These are phyloP conservation scores for Chaetomium cochliodes DNA, from an alignment of 495 filamentous ascomycete genomes.

Conservation along the genomic window DNA sequence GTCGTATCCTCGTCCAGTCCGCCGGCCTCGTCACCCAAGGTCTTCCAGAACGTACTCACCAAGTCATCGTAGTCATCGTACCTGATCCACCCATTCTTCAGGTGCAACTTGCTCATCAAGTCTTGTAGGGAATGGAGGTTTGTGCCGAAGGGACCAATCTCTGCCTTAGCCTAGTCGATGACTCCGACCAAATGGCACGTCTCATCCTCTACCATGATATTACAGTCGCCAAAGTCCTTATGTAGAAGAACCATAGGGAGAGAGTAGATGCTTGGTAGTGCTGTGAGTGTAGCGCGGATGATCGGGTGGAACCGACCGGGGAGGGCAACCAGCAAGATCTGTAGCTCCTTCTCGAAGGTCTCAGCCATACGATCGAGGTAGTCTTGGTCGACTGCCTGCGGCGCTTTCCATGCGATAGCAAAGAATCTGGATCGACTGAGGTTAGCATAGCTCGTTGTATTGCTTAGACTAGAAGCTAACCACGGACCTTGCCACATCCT, in stretches of 20 bases:
- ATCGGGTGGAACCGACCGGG: conserved; percentile 41
- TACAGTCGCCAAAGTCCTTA: conserved; percentile 39
- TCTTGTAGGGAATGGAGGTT: conserved; percentile 42
- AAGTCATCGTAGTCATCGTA: conserved; percentile 40
- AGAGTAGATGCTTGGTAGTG: conserved; percentile 37
- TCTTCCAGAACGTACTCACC: conserved; percentile 41
- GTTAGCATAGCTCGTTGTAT: too few species aligned
- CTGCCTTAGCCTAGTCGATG: conserved; percentile 45
- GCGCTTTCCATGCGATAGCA: background rate
- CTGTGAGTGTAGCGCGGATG: conserved; percentile 34
- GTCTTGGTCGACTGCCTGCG: background rate
- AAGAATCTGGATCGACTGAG: background rate
- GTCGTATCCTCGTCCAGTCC: conserved; percentile 31
- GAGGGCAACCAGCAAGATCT: conserved; percentile 33
- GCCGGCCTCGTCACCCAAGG: conserved; percentile 34
- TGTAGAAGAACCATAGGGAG: conserved; percentile 46
- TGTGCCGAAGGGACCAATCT: conserved; percentile 41
- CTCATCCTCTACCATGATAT: conserved; percentile 41
- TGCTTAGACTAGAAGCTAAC: background rate
- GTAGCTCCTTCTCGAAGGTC: conserved; percentile 35
- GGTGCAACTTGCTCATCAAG: conserved; percentile 38
- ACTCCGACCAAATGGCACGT: conserved; percentile 43
- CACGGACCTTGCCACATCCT: conserved; percentile 15
- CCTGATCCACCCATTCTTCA: conserved; percentile 40
- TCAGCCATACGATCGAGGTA: conserved; percentile 8